Conservation (phyloP, 169 alveolate species). For the Plasmodium knowlesi region DNA sequence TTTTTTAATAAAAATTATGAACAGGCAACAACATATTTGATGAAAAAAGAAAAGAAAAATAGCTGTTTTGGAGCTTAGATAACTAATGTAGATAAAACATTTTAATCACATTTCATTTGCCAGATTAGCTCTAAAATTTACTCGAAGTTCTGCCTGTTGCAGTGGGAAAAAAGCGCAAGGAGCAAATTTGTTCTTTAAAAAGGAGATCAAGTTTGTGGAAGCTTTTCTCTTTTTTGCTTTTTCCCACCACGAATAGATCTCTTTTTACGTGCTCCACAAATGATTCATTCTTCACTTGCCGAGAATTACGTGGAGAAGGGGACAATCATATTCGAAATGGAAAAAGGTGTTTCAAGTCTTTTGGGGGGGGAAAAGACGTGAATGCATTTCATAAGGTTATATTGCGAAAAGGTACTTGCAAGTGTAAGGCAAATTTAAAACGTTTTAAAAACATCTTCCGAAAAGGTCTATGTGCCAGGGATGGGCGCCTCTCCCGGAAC, state of each 20-base stretch:
- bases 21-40: constrained; percentile 12
- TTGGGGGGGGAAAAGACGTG: not conserved
- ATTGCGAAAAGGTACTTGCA: not conserved
- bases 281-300: not conserved
- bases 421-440: not conserved
- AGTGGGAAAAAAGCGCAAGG: constrained; percentile 26
- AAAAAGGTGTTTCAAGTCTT: not conserved
- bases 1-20: constrained; percentile 46
- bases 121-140: constrained; percentile 12
- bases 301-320: not conserved
- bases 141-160: constrained; percentile 6
- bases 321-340: not conserved
- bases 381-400: not conserved
- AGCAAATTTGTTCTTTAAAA: constrained; percentile 16
- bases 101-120: not conserved
- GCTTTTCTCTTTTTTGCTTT: constrained; percentile 1
- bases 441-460: constrained; percentile 1
- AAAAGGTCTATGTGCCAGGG: not conserved
- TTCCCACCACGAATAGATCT: not conserved
- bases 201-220: not conserved
- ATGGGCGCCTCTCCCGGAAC: not conserved
- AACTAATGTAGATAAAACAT: not conserved
- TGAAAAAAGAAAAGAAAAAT: constrained; percentile 5
- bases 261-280: not conserved
- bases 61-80: constrained; percentile 1